Base-by-base conservation (phyloP, 345 rosid genomes). In the Bruguiera parviflora region DNA sequence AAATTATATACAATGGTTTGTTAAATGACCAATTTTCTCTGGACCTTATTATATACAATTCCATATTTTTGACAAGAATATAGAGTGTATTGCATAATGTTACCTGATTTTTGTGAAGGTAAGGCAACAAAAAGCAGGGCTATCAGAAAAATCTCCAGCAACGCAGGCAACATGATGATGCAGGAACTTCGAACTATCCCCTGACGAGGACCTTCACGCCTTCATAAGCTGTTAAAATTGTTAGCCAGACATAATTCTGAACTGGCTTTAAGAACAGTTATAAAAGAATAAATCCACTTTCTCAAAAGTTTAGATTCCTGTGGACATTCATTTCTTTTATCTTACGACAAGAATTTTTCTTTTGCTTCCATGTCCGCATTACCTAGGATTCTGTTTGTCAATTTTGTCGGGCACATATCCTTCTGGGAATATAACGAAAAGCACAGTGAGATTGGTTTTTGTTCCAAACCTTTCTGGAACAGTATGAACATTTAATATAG, bases 291-390 rank as follows among this genome's bases (percentile, higher is more conserved):
- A 8, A 28, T 58, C 21, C 25, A 24, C 84, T 78, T 83, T 78
- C 46, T 15, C 22, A n/a, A 83, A 83, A 78, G 84, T 61, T 66
- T 10, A 75, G 80, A 71, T 73, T 68, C 70, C 53, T 53, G 5
- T 61, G 64, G 67, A 29, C 57, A 3, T 57, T 0, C 31, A 61
- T 77, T 80, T 13, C 86, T 80, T 83, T 33, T 11, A 71, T 62
- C 62, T 67, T 19, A 83, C 39, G 76, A 27, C 66, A 66, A 58
- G 55, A 32, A 70, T 70, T 32, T 18, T 21, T 5, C 49, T 22
- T 5, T 57, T 27, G 27, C 32, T 68, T 61, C 32, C 4, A 29
- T 69, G 6, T 4, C 66, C 47, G 51, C 16, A 20, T 32, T 70
- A 20, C 53, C 73, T 37, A 19, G 13, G 22, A n/a, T 69, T 69